Conservation (phyloP, 1,139 yeast species). For the Suhomyces chickasaworum region DNA sequence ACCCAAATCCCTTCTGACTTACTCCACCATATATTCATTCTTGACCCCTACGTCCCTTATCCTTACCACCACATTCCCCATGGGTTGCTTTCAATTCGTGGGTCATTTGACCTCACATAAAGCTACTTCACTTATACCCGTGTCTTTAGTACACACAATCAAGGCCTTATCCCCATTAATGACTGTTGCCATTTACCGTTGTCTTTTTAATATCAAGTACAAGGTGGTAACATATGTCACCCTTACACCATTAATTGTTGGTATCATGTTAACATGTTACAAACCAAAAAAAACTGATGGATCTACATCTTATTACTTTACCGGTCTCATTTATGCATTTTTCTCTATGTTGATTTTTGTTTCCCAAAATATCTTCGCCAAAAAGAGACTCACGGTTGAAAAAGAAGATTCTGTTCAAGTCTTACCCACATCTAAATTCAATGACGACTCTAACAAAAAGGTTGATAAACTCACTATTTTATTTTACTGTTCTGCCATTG, state of each 20-base stretch:
- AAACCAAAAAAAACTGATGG: constrained; percentile 32
- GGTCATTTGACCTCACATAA: constrained; percentile 91
- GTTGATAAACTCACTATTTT: constrained; percentile 82
- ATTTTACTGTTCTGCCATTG: constrained; percentile 80
- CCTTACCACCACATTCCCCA: constrained; percentile 74
- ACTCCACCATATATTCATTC: constrained; percentile 33
- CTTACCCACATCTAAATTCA: constrained; percentile 32
- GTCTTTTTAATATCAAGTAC: constrained; percentile 60
- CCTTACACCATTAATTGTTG: constrained; percentile 71
- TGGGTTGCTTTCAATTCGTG: constrained; percentile 89
- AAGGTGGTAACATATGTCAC: constrained; percentile 71
- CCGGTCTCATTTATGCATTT: constrained; percentile 76
- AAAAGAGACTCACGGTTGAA: constrained; percentile 65
- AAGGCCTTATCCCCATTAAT: constrained; percentile 87
- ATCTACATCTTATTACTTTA: constrained; percentile 38
- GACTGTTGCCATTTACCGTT: constrained; percentile 78
- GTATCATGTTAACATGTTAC: constrained; percentile 83
- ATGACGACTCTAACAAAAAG: constrained; percentile 28
- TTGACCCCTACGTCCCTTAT: constrained; percentile 57
- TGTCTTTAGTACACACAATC: constrained; percentile 87
- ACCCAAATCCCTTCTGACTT: constrained; percentile 22
- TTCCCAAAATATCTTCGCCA: constrained; percentile 88
- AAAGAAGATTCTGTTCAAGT: constrained; percentile 19
- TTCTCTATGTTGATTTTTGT: constrained; percentile 85
- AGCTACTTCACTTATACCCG: constrained; percentile 86